Percentiles rank a stretch among this genome's conserved stretches.
These are phyloP conservation scores for Nicotiana sylvestris DNA, from an alignment of 257 asterid species.

Conservation along the genomic window DNA sequence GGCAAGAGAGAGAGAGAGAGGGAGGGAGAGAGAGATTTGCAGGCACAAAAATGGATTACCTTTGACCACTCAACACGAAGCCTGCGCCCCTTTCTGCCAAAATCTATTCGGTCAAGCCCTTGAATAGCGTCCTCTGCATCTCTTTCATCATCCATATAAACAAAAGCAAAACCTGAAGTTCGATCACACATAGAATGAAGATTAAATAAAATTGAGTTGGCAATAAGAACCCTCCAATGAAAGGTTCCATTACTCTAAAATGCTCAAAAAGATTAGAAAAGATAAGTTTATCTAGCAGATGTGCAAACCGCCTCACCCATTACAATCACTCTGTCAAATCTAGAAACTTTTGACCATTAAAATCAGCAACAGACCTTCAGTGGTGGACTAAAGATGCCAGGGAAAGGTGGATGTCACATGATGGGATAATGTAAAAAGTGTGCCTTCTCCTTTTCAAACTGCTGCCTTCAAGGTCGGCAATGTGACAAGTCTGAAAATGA, in stretches of 20 bases:
- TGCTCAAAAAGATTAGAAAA: not conserved
- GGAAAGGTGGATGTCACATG: conserved; percentile 57
- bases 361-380: conserved; percentile 66
- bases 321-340: conserved; percentile 36
- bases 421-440: conserved; percentile 41
- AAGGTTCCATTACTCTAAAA: not conserved
- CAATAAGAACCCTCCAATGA: conserved; percentile 16
- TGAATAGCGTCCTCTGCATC: conserved; percentile 88
- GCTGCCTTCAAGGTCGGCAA: conserved; percentile 54
- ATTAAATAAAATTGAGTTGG: not conserved
- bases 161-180: conserved; percentile 44
- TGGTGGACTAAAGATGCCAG: conserved; percentile 58
- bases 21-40: not conserved
- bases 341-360: conserved; percentile 37
- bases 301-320: conserved; percentile 33
- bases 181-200: not conserved
- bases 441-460: conserved; percentile 51
- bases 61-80: conserved; percentile 94
- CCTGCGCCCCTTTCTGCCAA: conserved; percentile 77
- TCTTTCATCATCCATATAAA: conserved; percentile 84
- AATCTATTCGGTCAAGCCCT: conserved; percentile 65
- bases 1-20: not conserved
- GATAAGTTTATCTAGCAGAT: conserved; percentile 18
- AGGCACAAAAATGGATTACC: conserved; percentile 32
- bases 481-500: conserved; percentile 50